phyloP scores from a whole-genome alignment of 441 rosid genomes.

The Viola pubescens region DNA sequence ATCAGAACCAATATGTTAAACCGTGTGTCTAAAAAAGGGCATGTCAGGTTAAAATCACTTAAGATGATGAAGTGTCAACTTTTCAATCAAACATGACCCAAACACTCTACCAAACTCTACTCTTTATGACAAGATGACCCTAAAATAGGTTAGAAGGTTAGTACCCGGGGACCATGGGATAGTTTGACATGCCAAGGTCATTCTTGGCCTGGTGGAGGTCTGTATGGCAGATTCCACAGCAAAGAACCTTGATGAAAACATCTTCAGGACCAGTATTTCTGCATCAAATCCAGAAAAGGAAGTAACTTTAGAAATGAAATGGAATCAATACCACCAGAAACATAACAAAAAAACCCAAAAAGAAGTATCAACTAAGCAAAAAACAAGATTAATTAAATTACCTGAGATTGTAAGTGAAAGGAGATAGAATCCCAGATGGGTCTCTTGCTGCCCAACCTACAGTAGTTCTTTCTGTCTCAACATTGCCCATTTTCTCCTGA shows the following conservation, averaged over 20 bases:
- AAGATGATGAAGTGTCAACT: too few relatives aligned
- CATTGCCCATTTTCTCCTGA: slow-evolving; percentile 38
- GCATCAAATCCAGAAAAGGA: slow-evolving; percentile 3
- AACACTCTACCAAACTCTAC: not conserved
- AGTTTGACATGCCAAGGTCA: slow-evolving; percentile 65
- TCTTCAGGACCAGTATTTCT: slow-evolving; percentile 78
- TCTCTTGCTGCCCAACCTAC: slow-evolving; percentile 85
- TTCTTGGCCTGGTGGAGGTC: slow-evolving; percentile 57
- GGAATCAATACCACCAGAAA: not conserved
- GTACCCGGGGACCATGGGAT: slow-evolving; percentile 92
- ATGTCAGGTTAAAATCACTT: too few relatives aligned
- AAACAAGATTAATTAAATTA: slow-evolving; percentile 1
- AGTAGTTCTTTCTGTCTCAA: slow-evolving; percentile 45
- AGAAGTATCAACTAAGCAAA: too few relatives aligned
- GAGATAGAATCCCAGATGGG: slow-evolving; percentile 63
- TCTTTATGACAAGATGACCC: too few relatives aligned
- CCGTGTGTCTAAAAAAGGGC: not conserved
- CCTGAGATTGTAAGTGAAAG: slow-evolving; percentile 72
- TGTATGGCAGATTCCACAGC: slow-evolving; percentile 81
- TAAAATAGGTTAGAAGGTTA: not conserved
- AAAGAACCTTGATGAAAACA: slow-evolving; percentile 56
- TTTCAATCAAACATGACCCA: too few relatives aligned
- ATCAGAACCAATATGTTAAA: not conserved
- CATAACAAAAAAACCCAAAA: not conserved
- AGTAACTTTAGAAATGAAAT: not conserved